Evolutionary conservation across 1,284 basidiomycete species (phyloP), one percentile per base, ranked within the genome.

Genomic region (Trichosporon coremiiforme): DNA sequence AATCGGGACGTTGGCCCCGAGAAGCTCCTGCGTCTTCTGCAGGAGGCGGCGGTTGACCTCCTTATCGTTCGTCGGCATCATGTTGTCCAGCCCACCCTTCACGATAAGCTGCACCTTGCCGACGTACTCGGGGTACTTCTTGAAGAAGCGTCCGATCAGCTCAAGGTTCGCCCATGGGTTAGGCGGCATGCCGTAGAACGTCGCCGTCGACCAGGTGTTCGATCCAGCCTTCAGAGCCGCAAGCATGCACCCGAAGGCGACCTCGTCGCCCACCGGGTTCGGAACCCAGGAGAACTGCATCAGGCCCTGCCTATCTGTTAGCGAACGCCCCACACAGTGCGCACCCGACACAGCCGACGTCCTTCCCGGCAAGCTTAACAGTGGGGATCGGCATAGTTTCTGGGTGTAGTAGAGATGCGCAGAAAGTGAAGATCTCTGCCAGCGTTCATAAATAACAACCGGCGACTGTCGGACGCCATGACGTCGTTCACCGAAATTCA

Each of bases 191-290:
- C 83, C 83, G 70, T 84, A 84, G 73, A 84, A 83, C 9, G 76
- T 74, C 17, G 79, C 81, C 20, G 75, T 75, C 67, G 85, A 85
- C 81, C 83, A 83, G 22, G 84, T 78, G 12, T 77, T 89, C 53
- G 85, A 81, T 0, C 87, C 85, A 31, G 88, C 86, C 55, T 91
- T 83, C 12, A 87, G 87, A 2, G 89, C 87, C 1, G 82, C 79
- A 77, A 88, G 89, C 84, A 91, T 89, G 5, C 88, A 84, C 47
- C 85, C 86, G 71, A 91, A 90, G 9, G 86, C 86, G 20, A 86
- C 82, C 66, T 88, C 86, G 63, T 90, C 88, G 0, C 87, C 78
- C 2, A 85, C 80, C 12, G 84, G 85, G 29, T 74, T 76, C 17
- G 85, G 82, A 53, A 73, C 85, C 77, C 76, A 87, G 74, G 87